phyloP scores from a whole-genome alignment of 345 rosid genomes.

The Physaria fendleri region DNA sequence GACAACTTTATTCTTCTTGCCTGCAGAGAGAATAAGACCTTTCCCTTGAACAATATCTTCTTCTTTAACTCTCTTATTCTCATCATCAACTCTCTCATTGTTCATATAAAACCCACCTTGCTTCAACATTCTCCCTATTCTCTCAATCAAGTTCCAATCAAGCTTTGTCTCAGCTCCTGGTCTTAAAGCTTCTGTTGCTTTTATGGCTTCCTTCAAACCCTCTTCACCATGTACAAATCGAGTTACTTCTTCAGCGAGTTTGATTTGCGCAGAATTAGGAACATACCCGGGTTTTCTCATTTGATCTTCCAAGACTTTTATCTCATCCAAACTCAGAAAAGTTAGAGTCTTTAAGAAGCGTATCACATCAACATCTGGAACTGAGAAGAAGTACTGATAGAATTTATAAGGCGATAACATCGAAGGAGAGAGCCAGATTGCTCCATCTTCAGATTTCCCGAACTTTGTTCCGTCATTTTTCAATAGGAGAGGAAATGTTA shows the following conservation, averaged over 20 bases:
- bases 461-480: constrained; percentile 90
- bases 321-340: constrained; percentile 62
- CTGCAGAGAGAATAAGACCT: constrained; percentile 84
- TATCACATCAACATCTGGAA: constrained; percentile 73
- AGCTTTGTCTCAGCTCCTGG: constrained; percentile 89
- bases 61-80: constrained; percentile 58
- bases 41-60: constrained; percentile 80
- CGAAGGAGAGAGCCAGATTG: constrained; percentile 80
- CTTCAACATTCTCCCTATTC: constrained; percentile 72
- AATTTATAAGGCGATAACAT: constrained; percentile 83
- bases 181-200: constrained; percentile 83
- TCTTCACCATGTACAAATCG: constrained; percentile 89
- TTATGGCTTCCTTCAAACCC: constrained; percentile 79
- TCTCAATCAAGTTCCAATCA: constrained; percentile 85
- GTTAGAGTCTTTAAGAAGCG: constrained; percentile 75
- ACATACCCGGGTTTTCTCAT: constrained; percentile 66
- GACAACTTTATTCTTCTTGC: constrained; percentile 92
- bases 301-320: constrained; percentile 51
- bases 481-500: constrained; percentile 83
- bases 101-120: constrained; percentile 97
- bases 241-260: constrained; percentile 89
- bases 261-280: constrained; percentile 64
- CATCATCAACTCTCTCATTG: constrained; percentile 71
- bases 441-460: constrained; percentile 98
- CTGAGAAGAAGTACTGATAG: constrained; percentile 92